Evolutionary conservation across 371 early-diverging fungal species (phyloP).

Genomic region (Mucor piriformis): DNA sequence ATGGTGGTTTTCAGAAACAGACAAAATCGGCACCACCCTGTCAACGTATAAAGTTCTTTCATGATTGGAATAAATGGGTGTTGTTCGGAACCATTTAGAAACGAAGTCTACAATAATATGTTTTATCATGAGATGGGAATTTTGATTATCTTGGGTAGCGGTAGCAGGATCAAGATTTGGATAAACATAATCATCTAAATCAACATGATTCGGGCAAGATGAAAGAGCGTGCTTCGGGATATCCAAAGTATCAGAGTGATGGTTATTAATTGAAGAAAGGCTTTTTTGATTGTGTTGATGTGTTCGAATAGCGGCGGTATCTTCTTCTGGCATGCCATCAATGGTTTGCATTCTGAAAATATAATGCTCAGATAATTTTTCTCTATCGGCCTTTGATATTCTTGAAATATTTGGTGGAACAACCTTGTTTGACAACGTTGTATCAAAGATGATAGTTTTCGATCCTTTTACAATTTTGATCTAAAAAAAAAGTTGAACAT

Average conservation of each 20-base stretch:
- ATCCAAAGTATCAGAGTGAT: conserved; percentile 10
- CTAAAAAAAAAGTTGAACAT: background rate
- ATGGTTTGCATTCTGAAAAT: conserved; percentile 23
- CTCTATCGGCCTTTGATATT: conserved; percentile 21
- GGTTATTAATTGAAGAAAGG: conserved; percentile 1
- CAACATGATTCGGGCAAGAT: conserved; percentile 14
- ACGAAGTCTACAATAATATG: conserved; percentile 15
- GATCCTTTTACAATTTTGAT: background rate
- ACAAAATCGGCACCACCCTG: conserved; percentile 6
- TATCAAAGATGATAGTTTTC: background rate
- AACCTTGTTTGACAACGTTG: background rate
- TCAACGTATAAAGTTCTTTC: no score
- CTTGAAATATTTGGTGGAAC: conserved; percentile 12
- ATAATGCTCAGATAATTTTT: conserved; percentile 15
- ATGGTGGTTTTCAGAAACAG: conserved; percentile 7
- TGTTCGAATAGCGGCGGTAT: conserved; percentile 7
- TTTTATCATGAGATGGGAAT: conserved; percentile 12
- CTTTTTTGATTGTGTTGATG: conserved; percentile 16
- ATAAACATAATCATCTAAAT: conserved; percentile 11
- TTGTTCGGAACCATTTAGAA: conserved; percentile 14
- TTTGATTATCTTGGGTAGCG: conserved; percentile 13
- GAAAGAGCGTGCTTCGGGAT: conserved; percentile 17
- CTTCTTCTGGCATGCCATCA: conserved; percentile 17
- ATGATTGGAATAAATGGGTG: conserved; percentile 16
- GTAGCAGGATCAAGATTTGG: conserved; percentile 14